These are phyloP conservation scores for Suaeda aralocaspica DNA, from an alignment of 148 eudicot species.

Conservation along the genomic window DNA sequence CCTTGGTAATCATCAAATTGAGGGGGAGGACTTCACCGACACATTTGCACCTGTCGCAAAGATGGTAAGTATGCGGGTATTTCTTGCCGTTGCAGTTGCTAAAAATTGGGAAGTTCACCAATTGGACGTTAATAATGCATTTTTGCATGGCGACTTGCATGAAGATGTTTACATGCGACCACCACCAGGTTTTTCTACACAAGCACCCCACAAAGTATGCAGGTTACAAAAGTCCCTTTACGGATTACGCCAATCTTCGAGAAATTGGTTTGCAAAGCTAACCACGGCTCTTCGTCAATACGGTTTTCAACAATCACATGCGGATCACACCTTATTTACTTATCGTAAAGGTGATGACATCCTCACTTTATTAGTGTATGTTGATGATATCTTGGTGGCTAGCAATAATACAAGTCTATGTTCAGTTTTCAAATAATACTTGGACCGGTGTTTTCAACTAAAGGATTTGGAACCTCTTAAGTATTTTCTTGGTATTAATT, in stretches of 20 bases:
- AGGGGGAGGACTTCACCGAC: neutral
- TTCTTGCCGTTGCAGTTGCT: neutral
- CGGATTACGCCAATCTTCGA: neutral
- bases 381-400: too few species aligned
- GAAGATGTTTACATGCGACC: too few species aligned
- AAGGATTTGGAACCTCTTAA: conserved; percentile 8
- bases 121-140: too few species aligned
- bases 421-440: neutral
- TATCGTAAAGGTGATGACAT: too few species aligned
- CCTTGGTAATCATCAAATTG: neutral
- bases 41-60: too few species aligned
- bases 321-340: too few species aligned
- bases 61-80: neutral
- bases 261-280: neutral
- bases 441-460: neutral
- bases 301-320: too few species aligned
- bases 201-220: neutral
- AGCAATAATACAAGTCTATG: neutral
- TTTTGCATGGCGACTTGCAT: too few species aligned
- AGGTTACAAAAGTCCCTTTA: neutral
- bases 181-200: neutral
- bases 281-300: neutral
- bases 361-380: too few species aligned
- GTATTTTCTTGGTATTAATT: neutral
- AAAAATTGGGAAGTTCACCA: neutral